phyloP scores from a whole-genome alignment of 306 rosid genomes.

The Quillaja saponaria region DNA sequence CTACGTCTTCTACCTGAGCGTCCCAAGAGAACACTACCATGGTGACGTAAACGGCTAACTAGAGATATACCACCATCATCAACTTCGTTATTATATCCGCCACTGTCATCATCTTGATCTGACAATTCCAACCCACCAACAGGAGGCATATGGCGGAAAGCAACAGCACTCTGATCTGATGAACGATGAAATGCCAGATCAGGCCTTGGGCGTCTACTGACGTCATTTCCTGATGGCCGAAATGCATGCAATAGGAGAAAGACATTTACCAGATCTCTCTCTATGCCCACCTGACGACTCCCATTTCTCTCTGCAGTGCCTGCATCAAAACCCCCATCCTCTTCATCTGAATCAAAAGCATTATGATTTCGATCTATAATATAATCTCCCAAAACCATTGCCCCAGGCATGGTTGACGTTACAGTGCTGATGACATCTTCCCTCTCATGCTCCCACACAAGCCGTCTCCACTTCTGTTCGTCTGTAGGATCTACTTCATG shows the following conservation, averaged over 20 bases:
- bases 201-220: conserved; percentile 57
- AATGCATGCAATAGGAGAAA: conserved; percentile 85
- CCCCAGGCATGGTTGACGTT: conserved; percentile 86
- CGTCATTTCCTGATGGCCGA: conserved; percentile 62
- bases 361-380: conserved; percentile 76
- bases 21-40: conserved; percentile 61
- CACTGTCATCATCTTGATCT: conserved; percentile 51
- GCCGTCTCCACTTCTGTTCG: conserved; percentile 96
- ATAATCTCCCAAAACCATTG: conserved; percentile 90
- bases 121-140: conserved; percentile 48
- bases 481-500: conserved; percentile 76
- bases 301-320: conserved; percentile 59
- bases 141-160: conserved; percentile 39
- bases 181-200: conserved; percentile 46
- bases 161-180: conserved; percentile 40
- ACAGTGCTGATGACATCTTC: conserved; percentile 97
- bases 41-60: conserved; percentile 72
- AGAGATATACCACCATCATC: conserved; percentile 59
- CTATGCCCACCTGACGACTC: conserved; percentile 66
- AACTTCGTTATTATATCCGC: conserved; percentile 28
- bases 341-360: conserved; percentile 61
- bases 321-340: conserved; percentile 53
- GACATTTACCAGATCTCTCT: conserved; percentile 71
- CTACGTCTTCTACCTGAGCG: conserved; percentile 85
- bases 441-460: conserved; percentile 88